Evolutionary conservation across 331 rosid genomes (phyloP), one percentile per base, ranked within the genome.

Genomic region (Spiraea crenata): DNA sequence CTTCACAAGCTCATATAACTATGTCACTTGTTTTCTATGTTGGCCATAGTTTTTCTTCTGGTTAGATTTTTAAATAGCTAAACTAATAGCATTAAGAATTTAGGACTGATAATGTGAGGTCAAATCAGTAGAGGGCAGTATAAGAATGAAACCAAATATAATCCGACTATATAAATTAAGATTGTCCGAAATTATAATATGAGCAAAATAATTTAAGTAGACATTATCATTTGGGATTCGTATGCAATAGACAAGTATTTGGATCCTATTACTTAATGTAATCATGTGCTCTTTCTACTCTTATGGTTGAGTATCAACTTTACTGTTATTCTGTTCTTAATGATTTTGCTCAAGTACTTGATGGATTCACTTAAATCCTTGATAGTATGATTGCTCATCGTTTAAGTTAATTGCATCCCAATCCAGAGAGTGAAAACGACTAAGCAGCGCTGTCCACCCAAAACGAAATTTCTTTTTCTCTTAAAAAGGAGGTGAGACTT

Each of bases 401-500:
- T 74, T 74, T 64, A 73, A 48, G 77, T 51, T 68, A 40, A 69
- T 55, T 35, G 73, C 84, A 82, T 58, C 61, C 76, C 68, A 86
- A 81, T 87, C 79, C 76, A 84, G 74, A 77, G 9, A 51, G 46
- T 84, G 88, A 87, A 83, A 82, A 67, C 81, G 88, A 90, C 91
- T 74, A 79, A 83, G 77, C 81, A 67, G 72, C 90, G 72, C 69
- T 35, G 57, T 14, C 38, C 37, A 60, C 65, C 35, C 50, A 31
- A 58, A 66, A 48, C 31, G 6, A 20, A 25, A 19, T 57, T 25
- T 25, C 31, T 25, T 25, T 25, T 25, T 25, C 31, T 25, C 31
- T 7, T 5, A 46, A 48, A 31, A 50, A 72, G 63, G 69, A 57
- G 63, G 78, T 63, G 70, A 71, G 72, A 70, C 76, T 76, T 69